Evolutionary conservation across 257 asterid genomes (phyloP).

Genomic region (Lithospermum erythrorhizon): DNA sequence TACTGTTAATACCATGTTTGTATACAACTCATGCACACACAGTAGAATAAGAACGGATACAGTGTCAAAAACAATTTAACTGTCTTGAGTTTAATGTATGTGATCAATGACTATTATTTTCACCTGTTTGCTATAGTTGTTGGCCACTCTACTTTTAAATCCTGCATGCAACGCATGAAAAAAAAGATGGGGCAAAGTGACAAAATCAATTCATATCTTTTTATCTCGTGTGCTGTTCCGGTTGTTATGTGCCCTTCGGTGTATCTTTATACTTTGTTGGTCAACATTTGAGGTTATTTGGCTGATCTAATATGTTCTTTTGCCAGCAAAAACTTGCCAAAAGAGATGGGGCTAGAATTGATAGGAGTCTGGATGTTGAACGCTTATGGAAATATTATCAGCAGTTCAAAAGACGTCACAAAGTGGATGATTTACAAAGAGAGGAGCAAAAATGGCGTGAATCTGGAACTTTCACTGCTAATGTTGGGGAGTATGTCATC

Average conservation of each 20-base stretch:
- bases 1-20: conserved; percentile 2
- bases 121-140: conserved; percentile 9
- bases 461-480: conserved; percentile 62
- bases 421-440: conserved; percentile 76
- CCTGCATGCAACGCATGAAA: neutral
- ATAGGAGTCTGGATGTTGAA: conserved; percentile 80
- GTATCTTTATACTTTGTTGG: neutral
- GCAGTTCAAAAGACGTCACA: conserved; percentile 70
- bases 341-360: conserved; percentile 73
- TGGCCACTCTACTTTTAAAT: conserved; percentile 1
- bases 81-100: conserved; percentile 54
- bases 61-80: too few relatives aligned
- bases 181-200: neutral
- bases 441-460: conserved; percentile 91
- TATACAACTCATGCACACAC: neutral
- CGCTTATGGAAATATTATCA: conserved; percentile 82
- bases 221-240: neutral
- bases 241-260: neutral
- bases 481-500: conserved; percentile 62
- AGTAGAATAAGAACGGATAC: too few relatives aligned
- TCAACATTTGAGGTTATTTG: neutral
- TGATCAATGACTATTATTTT: conserved; percentile 58
- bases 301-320: neutral
- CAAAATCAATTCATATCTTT: neutral
- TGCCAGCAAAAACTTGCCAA: conserved; percentile 93